Base-by-base conservation (phyloP, 305 asterid genomes). In the Plantago lanceolata region DNA sequence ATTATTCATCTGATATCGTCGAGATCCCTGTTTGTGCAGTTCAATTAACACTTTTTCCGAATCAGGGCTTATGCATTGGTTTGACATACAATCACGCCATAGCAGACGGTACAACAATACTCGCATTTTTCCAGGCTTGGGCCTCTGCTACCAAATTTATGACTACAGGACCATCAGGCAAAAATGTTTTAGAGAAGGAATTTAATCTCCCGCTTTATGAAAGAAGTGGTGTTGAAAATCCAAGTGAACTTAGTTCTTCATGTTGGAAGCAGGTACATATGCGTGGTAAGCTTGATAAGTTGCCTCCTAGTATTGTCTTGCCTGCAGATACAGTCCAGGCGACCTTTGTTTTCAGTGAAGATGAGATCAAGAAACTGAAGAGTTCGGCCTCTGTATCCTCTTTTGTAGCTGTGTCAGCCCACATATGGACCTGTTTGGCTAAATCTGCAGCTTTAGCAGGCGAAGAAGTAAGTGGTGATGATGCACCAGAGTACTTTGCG, bases 361-460 rank as follows among this genome's bases (percentile, higher is more conserved):
- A 24, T 3, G 33, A 69, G 7, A 66, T 71, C 24, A 37, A 40
- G n/a, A 61, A 54, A 19, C 68, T 78, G 1, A 72, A 75, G 74
- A 57, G 21, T 20, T 17, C 6, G 64, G 40, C 16, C 2, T 57
- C 50, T 21, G 21, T 53, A 0, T 69, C 84, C 2, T 37, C 78
- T 1, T 72, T 59, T 15, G 43, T 24, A 0, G 66, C 67, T 17
- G 54, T 29, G 1, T 17, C 71, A 48, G 81, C 76, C 3, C 56
- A 31, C 47, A 15, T 72, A 11, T 75, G 81, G 84, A 64, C 63
- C 19, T 69, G 79, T 57, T 51, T 59, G 6, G 71, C 60, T 43
- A 76, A 74, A 64, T 44, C n/a, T n/a, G n/a, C n/a, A n/a, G n/a
- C n/a, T n/a, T n/a, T n/a, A n/a, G n/a, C 76, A 2, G 59, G 21